These are phyloP conservation scores for Astragalus glycyphyllos DNA, from an alignment of 306 rosid genomes.

Conservation along the genomic window DNA sequence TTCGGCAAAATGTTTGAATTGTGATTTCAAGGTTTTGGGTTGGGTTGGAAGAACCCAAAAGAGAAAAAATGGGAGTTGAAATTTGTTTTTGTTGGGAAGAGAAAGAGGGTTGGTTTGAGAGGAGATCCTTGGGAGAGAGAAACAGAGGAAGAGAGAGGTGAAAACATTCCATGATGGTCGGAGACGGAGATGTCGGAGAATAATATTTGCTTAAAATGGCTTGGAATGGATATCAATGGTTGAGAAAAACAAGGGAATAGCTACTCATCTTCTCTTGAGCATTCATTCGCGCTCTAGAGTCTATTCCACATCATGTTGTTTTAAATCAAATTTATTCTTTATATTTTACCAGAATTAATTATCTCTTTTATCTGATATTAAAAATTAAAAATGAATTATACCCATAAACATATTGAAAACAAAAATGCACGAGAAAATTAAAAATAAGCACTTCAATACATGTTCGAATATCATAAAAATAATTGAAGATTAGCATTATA, in stretches of 20 bases:
- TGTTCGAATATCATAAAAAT: too few relatives aligned
- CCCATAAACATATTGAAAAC: too few relatives aligned
- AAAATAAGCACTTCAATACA: too few relatives aligned
- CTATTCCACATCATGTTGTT: too few relatives aligned
- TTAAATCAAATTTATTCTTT: too few relatives aligned
- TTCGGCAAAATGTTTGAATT: slow-evolving; percentile 24
- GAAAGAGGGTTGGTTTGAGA: slow-evolving; percentile 48
- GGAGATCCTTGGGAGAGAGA: slow-evolving; percentile 49
- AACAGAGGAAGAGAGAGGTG: slow-evolving; percentile 41
- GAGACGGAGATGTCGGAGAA: slow-evolving; percentile 52
- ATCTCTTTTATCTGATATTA: too few relatives aligned
- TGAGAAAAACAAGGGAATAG: slow-evolving; percentile 33
- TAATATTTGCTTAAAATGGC: slow-evolving; percentile 53
- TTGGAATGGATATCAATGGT: slow-evolving; percentile 49
- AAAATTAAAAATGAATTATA: too few relatives aligned
- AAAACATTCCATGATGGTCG: slow-evolving; percentile 62
- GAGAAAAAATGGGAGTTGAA: slow-evolving; percentile 50
- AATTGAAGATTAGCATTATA: too few relatives aligned
- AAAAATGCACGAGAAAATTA: too few relatives aligned
- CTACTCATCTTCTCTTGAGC: neutral
- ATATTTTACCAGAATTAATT: too few relatives aligned
- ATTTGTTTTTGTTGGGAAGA: slow-evolving; percentile 49
- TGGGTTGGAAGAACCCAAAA: slow-evolving; percentile 44
- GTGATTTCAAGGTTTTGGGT: slow-evolving; percentile 40
- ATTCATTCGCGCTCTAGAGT: too few relatives aligned